Conservation (phyloP, 1,139 yeast genomes). For the Taphrina flavorubra region DNA sequence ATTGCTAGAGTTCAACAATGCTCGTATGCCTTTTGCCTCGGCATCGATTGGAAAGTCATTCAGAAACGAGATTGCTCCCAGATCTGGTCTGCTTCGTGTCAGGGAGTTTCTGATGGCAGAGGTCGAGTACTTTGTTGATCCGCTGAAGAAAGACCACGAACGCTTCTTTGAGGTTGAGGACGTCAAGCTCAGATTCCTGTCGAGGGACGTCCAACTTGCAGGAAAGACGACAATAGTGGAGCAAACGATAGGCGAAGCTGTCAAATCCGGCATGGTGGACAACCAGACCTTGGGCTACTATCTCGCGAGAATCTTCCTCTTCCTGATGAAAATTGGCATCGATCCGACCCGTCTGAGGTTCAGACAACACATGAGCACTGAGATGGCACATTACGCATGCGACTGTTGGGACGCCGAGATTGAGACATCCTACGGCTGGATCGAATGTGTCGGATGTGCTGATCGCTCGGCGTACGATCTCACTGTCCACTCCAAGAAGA, state of each 20-base stretch:
- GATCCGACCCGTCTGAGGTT: constrained; percentile 83
- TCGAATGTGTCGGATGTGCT: constrained; percentile 99
- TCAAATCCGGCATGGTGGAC: constrained; percentile 82
- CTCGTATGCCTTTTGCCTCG: constrained; percentile 97
- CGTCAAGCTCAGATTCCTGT: constrained; percentile 74
- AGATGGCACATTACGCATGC: constrained; percentile 99
- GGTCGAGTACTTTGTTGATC: constrained; percentile 98
- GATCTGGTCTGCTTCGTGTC: constrained; percentile 95
- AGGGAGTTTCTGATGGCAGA: constrained; percentile 99
- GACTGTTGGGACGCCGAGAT: constrained; percentile 99
- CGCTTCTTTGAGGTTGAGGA: constrained; percentile 78
- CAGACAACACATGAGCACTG: constrained; percentile 98
- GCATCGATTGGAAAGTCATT: constrained; percentile 98
- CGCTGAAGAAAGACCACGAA: constrained; percentile 79
- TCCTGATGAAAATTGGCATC: constrained; percentile 87
- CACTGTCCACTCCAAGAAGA: constrained; percentile 91
- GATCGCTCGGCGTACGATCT: constrained; percentile 98
- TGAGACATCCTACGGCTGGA: constrained; percentile 93
- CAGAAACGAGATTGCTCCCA: constrained; percentile 98
- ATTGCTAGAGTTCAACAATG: constrained; percentile 91
- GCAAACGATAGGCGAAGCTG: constrained; percentile 87
- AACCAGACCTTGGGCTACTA: constrained; percentile 97
- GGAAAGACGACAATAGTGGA: constrained; percentile 75
- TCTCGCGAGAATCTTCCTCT: constrained; percentile 86
- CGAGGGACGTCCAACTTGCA: constrained; percentile 82